Percentiles rank a stretch among this genome's conserved stretches.
phyloP scores from a whole-genome alignment of 2,329 filamentous ascomycete genomes.

The Albifimbria verrucaria region DNA sequence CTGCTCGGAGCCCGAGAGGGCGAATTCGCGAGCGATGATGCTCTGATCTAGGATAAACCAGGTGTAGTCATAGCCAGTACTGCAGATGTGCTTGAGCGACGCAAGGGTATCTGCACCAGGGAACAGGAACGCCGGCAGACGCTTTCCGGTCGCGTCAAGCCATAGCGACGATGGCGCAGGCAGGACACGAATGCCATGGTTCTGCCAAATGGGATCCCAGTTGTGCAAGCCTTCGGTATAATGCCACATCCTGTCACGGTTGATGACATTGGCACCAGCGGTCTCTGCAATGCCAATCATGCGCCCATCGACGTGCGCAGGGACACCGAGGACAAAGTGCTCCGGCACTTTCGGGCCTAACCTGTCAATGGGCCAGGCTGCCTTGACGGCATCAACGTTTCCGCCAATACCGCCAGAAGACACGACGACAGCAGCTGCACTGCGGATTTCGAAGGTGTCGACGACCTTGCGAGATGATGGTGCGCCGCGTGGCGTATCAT shows the following conservation, averaged over 20 bases:
- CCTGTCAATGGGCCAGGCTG: conserved; percentile 54
- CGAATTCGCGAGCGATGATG: conserved; percentile 61
- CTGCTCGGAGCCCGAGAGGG: conserved; percentile 60
- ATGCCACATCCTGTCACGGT: conserved; percentile 64
- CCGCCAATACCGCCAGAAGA: conserved; percentile 59
- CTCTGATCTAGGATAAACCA: conserved; percentile 59
- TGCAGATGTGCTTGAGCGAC: conserved; percentile 57
- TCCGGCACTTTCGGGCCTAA: conserved; percentile 54
- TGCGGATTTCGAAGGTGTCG: conserved; percentile 50
- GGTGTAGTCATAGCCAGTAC: conserved; percentile 59
- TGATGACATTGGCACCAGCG: conserved; percentile 53
- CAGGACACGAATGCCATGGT: conserved; percentile 58
- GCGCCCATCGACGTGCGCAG: conserved; percentile 61
- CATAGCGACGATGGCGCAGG: conserved; percentile 60
- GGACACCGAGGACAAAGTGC: conserved; percentile 57
- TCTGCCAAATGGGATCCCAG: conserved; percentile 61
- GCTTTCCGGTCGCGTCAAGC: conserved; percentile 58
- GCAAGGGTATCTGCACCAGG: conserved; percentile 56
- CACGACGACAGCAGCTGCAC: conserved; percentile 51
- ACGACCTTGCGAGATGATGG: conserved; percentile 46
- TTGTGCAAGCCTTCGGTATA: conserved; percentile 62
- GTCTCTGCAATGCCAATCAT: conserved; percentile 56
- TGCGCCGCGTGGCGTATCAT: conserved; percentile 48
- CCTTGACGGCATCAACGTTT: conserved; percentile 57
- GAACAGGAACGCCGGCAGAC: conserved; percentile 53